Conservation (phyloP, 2,329 filamentous ascomycete species). For the Cryphonectria nitschkei region DNA sequence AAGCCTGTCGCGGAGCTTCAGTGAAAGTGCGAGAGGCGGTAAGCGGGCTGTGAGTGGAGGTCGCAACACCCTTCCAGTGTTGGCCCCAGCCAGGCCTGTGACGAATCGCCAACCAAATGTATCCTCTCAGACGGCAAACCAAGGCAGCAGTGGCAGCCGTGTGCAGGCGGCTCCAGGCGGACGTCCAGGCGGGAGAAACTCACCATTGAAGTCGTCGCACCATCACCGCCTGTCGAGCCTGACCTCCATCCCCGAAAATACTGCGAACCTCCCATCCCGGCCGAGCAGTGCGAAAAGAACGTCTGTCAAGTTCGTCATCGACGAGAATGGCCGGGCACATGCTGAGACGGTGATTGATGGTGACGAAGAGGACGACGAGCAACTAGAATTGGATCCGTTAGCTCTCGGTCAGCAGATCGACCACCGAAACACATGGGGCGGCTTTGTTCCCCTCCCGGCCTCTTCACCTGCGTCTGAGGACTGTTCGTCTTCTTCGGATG, state of each 20-base stretch:
- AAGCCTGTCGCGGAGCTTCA: conserved; percentile 58
- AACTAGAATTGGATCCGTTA: conserved; percentile 32
- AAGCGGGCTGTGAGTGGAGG: conserved; percentile 44
- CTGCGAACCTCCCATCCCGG: conserved; percentile 44
- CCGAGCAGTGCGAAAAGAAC: conserved; percentile 45
- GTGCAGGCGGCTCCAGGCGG: conserved; percentile 40
- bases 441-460: not conserved
- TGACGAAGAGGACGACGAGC: conserved; percentile 35
- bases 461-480: conserved; percentile 36
- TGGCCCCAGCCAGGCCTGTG: conserved; percentile 51
- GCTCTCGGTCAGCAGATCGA: conserved; percentile 4
- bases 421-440: conserved; percentile 17
- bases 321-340: conserved; percentile 62
- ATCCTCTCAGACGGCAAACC: conserved; percentile 1
- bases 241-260: conserved; percentile 60
- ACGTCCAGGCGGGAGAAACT: conserved; percentile 51
- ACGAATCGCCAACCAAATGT: conserved; percentile 33
- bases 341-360: conserved; percentile 55
- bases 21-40: conserved; percentile 50
- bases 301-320: conserved; percentile 66
- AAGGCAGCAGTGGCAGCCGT: conserved; percentile 36
- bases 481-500: conserved; percentile 62
- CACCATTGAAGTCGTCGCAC: conserved; percentile 51
- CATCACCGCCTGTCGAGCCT: conserved; percentile 56
- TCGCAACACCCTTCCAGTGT: conserved; percentile 47